A percentile compares a stretch with the other conserved stretches of the same genome.
These are phyloP conservation scores for Chaetomiaceae sp. DNA, from an alignment of 2,329 filamentous ascomycete genomes.

Conservation along the genomic window DNA sequence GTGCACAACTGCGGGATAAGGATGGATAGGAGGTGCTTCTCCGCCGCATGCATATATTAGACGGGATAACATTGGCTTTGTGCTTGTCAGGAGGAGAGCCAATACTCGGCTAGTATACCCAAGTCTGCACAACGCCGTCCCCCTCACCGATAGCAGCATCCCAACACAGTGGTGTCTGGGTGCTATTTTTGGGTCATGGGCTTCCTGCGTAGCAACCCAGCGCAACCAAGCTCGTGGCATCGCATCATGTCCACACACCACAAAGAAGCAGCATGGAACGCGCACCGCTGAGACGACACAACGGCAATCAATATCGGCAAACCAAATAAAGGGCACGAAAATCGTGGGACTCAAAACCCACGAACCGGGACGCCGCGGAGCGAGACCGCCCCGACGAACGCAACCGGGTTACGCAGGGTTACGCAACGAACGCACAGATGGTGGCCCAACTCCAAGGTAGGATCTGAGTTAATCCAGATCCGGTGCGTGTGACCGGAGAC, in stretches of 20 bases:
- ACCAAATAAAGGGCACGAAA: neutral
- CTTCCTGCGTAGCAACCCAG: neutral
- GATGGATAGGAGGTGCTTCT: too few relatives aligned
- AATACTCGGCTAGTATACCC: too few relatives aligned
- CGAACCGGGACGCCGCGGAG: constrained; percentile 8
- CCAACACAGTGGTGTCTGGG: too few relatives aligned
- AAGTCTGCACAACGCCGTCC: too few relatives aligned
- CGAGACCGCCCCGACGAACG: neutral
- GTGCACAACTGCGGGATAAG: too few relatives aligned
- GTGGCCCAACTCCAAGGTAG: neutral
- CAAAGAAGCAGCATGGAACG: too few relatives aligned
- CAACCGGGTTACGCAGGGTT: neutral
- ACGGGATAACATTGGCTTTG: too few relatives aligned
- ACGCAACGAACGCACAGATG: neutral
- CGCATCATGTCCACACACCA: too few relatives aligned
- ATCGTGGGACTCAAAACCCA: neutral
- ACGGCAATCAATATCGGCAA: constrained; percentile 5
- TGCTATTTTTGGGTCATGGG: neutral
- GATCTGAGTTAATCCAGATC: constrained; percentile 1
- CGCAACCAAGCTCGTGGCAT: too few relatives aligned
- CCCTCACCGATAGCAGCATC: too few relatives aligned
- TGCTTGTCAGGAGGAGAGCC: too few relatives aligned
- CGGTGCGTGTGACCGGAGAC: neutral
- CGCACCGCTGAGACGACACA: neutral
- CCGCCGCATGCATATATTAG: too few relatives aligned